Evolutionary conservation across 805 yeast genomes (phyloP), one percentile per base, ranked within the genome.

Genomic region (Metschnikowia cerradonensis): DNA sequence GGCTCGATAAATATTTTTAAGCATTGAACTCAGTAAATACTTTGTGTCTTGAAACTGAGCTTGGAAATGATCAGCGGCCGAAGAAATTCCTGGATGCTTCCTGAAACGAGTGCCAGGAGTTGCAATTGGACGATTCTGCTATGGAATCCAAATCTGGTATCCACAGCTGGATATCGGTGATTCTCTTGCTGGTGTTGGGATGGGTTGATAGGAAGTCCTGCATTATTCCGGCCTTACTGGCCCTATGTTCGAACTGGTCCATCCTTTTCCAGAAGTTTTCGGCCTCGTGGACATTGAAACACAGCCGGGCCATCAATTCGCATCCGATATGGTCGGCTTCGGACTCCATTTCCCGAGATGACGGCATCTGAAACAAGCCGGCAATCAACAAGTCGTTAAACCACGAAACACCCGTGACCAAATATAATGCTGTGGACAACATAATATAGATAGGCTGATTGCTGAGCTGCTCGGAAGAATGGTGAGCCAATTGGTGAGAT

Each of bases 241-340:
- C 45, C 13, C 15, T 41, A n/a, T 55, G 47, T 55, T 73, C 77
- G 49, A 56, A 65, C 22, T 49, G 48, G 33, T 80, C 67, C 97
- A 92, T 91, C 50, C 96, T 76, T 48, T 76, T 67, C 99, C 99
- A 94, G 51, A 94, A 77, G 10, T 70, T 71, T 0, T 86, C 80
- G 0, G 96, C 86, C 57, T 84, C 89, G 15, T 70, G 69, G 5
- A 96, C 90, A 55, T 91, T 72, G 66, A 77, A 94, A 65, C 99
- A 94, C 43, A 96, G 96, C 52, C 83, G 73, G 2, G 96, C 81
- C 96, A 92, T 88, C 57, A 92, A 75, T 83, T 90, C 86, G 53
- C 94, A 72, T 0, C 99, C 99, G 31, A 94, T 91, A 60, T 85
- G 84, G 67, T 94, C 99, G 0, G 99, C 98, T 66, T 94, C 99